Evolutionary conservation across 2,329 filamentous ascomycete species (phyloP).

Genomic region (Aspergillus sp.): DNA sequence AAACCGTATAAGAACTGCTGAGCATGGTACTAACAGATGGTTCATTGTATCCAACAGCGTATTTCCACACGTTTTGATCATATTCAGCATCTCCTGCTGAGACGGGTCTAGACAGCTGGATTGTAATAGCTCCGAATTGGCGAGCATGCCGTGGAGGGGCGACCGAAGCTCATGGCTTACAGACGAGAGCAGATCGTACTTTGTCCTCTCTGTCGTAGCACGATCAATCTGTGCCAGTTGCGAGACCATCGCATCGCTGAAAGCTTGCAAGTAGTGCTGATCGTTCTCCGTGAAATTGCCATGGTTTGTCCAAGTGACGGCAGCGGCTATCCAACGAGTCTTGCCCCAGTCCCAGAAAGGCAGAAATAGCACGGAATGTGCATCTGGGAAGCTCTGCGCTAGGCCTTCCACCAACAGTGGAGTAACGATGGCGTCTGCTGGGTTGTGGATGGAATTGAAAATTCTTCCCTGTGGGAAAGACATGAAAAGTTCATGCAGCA

Average conservation of each 20-base stretch:
- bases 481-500: slow-evolving; percentile 19
- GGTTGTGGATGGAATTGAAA: slow-evolving; percentile 11
- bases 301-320: slow-evolving; percentile 29
- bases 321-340: slow-evolving; percentile 34
- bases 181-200: slow-evolving; percentile 53
- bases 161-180: slow-evolving; percentile 54
- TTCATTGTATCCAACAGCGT: slow-evolving; percentile 53
- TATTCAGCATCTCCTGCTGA: slow-evolving; percentile 47
- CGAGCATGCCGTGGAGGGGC: slow-evolving; percentile 49
- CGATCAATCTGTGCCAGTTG: slow-evolving; percentile 37
- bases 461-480: slow-evolving; percentile 18
- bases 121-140: slow-evolving; percentile 51
- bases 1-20: accelerated
- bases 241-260: slow-evolving; percentile 35
- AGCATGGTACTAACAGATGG: slow-evolving; percentile 27
- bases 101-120: slow-evolving; percentile 44
- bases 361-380: slow-evolving; percentile 30
- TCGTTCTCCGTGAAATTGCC: slow-evolving; percentile 27
- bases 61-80: slow-evolving; percentile 51
- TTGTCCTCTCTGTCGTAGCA: slow-evolving; percentile 44
- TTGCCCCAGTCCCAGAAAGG: slow-evolving; percentile 37
- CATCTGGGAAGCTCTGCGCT: slow-evolving; percentile 20
- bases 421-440: background rate
- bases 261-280: slow-evolving; percentile 36
- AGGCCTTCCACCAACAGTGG: slow-evolving; percentile 14